Percentiles rank a stretch among this genome's conserved stretches.
Evolutionary conservation across 1,284 basidiomycete genomes (phyloP).

Genomic region (Naganishia sp.): DNA sequence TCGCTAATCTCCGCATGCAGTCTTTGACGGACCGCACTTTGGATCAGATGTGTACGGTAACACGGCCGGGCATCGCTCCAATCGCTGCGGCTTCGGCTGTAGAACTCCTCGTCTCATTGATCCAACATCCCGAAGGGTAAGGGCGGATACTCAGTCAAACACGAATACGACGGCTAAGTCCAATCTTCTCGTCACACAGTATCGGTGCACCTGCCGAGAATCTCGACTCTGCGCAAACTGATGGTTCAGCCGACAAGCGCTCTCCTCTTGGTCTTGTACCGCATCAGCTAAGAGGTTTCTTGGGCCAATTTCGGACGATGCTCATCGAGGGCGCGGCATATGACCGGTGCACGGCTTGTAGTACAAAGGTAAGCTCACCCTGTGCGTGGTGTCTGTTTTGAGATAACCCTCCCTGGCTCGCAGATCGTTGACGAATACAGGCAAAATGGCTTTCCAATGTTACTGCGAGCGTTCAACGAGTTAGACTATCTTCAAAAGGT

Average conservation of each 20-base stretch:
- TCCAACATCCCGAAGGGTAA: conserved; percentile 88
- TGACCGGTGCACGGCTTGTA: conserved; percentile 87
- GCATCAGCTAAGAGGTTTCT: conserved; percentile 88
- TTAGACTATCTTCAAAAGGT: conserved; percentile 74
- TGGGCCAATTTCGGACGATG: conserved; percentile 81
- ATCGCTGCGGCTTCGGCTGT: conserved; percentile 90
- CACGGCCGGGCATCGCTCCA: conserved; percentile 89
- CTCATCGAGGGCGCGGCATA: conserved; percentile 84
- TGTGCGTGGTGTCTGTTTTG: not conserved
- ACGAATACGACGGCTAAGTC: not conserved
- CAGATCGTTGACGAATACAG: conserved; percentile 78
- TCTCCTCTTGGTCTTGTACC: conserved; percentile 82
- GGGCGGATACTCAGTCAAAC: conserved; percentile 37
- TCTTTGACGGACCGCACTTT: conserved; percentile 90
- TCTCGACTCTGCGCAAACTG: not conserved
- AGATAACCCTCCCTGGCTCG: not conserved
- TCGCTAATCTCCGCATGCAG: conserved; percentile 56
- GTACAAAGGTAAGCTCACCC: conserved; percentile 62
- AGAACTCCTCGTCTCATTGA: conserved; percentile 81
- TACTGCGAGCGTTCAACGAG: conserved; percentile 82
- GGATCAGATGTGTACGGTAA: conserved; percentile 99
- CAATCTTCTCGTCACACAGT: conserved; percentile 50
- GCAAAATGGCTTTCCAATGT: conserved; percentile 71
- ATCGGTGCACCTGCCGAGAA: conserved; percentile 64
- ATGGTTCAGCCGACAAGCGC: conserved; percentile 42